Conservation (phyloP, 2,329 filamentous ascomycete species). For the Metarhizium rileyi region DNA sequence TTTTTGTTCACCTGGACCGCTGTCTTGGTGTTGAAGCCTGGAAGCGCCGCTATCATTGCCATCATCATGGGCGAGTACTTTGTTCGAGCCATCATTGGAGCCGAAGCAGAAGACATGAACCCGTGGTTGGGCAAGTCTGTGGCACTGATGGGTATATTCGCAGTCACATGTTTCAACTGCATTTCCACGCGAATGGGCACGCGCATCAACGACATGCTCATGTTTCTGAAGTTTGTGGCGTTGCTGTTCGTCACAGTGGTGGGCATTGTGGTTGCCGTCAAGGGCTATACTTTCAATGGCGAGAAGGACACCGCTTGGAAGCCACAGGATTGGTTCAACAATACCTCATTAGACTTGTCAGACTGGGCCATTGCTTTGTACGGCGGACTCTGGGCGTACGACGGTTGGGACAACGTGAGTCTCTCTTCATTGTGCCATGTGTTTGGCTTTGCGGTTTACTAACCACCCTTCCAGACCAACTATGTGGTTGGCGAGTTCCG, state of each 20-base stretch:
- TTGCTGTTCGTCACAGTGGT: constrained; percentile 77
- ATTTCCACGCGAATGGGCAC: constrained; percentile 84
- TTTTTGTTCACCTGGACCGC: constrained; percentile 97
- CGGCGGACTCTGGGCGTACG: constrained; percentile 93
- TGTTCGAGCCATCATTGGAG: constrained; percentile 76
- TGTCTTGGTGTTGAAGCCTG: constrained; percentile 87
- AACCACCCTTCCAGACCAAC: constrained; percentile 56
- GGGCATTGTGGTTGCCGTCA: constrained; percentile 81
- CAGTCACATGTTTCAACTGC: constrained; percentile 81
- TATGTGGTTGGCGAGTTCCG: constrained; percentile 97
- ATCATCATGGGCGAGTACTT: constrained; percentile 98
- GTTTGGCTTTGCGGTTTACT: not conserved
- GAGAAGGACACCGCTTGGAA: constrained; percentile 80
- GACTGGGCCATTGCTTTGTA: constrained; percentile 92
- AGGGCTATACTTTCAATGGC: constrained; percentile 70
- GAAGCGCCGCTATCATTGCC: constrained; percentile 84
- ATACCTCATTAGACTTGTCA: constrained; percentile 68
- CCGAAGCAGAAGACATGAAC: constrained; percentile 72
- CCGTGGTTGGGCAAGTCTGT: constrained; percentile 87
- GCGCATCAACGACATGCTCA: constrained; percentile 79
- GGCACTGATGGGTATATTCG: constrained; percentile 62
- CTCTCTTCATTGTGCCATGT: not conserved
- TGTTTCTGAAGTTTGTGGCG: constrained; percentile 94
- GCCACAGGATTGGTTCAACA: constrained; percentile 75
- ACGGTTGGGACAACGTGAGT: constrained; percentile 96